Percentiles rank a stretch among this genome's conserved stretches.
phyloP scores from a whole-genome alignment of 2,329 filamentous ascomycete species.

The Paracorniculantispora psalliotae region DNA sequence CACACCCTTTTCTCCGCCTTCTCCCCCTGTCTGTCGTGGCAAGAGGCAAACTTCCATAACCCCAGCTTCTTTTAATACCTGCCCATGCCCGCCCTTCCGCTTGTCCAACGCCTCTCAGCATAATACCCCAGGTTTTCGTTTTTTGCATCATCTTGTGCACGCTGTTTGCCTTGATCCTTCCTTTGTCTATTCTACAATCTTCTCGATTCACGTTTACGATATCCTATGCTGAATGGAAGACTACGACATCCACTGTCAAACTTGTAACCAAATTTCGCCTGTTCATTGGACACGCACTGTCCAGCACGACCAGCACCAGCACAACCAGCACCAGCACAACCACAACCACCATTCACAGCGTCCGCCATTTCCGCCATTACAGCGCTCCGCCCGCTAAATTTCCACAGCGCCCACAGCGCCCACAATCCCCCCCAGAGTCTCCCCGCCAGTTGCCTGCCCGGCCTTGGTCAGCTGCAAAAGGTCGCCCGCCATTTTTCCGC shows the following conservation, averaged over 20 bases:
- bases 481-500: slow-evolving; percentile 2
- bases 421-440: neutral
- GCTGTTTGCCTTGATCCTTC: neutral
- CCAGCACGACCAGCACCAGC: too few species aligned
- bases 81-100: slow-evolving; percentile 3
- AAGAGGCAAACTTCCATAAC: too few species aligned
- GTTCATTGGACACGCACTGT: too few species aligned
- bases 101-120: neutral
- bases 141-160: neutral
- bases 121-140: slow-evolving; percentile 8
- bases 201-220: neutral
- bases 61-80: slow-evolving; percentile 8
- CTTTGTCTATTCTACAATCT: neutral
- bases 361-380: neutral
- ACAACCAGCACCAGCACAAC: too few species aligned
- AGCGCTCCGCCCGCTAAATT: slow-evolving; percentile 5
- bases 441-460: neutral
- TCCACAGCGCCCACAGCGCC: too few species aligned
- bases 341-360: neutral
- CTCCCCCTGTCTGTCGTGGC: too few species aligned
- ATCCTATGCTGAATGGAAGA: neutral
- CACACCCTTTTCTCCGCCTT: too few species aligned
- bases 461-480: slow-evolving; percentile 6
- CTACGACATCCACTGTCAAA: neutral
- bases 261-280: neutral